phyloP scores from a whole-genome alignment of 768 basidiomycete species.

The Pleurotus platypus region DNA sequence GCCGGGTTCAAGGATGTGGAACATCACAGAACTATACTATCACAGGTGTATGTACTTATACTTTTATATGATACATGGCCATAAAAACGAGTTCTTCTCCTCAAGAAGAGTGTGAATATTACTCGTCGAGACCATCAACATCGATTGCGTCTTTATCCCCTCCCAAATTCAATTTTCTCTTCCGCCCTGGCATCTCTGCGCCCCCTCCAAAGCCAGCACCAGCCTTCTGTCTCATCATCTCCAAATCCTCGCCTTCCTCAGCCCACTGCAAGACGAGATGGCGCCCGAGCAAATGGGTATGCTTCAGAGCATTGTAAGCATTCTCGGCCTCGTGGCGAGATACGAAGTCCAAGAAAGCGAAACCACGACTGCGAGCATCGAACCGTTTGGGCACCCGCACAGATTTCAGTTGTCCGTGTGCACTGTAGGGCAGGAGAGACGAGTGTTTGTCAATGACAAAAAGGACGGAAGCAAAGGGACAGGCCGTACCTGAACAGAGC shows the following conservation, averaged over 20 bases:
- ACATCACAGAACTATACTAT: too few relatives aligned
- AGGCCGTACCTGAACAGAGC: constrained; percentile 77
- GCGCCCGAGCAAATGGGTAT: constrained; percentile 93
- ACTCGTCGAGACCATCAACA: too few relatives aligned
- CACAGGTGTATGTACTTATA: too few relatives aligned
- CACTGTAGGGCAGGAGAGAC: constrained; percentile 36
- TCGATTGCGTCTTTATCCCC: too few relatives aligned
- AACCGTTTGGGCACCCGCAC: constrained; percentile 92
- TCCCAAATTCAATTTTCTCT: constrained; percentile 63
- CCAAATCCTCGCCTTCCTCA: constrained; percentile 76
- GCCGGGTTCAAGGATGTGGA: too few relatives aligned
- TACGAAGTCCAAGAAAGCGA: constrained; percentile 95
- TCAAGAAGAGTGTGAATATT: too few relatives aligned
- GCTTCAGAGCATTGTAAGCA: constrained; percentile 80
- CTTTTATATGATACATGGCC: too few relatives aligned
- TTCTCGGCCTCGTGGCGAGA: constrained; percentile 87
- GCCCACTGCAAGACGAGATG: constrained; percentile 97
- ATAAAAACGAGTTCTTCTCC: too few relatives aligned
- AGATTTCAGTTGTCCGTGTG: constrained; percentile 91
- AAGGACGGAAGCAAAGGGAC: constrained; percentile 12
- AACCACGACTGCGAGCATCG: constrained; percentile 85
- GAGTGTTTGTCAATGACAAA: constrained; percentile 3
- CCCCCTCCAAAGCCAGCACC: constrained; percentile 75
- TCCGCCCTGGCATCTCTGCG: constrained; percentile 66
- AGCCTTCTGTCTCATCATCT: constrained; percentile 72